These are phyloP conservation scores for Claviceps africana DNA, from an alignment of 2,329 filamentous ascomycete species.

Conservation along the genomic window DNA sequence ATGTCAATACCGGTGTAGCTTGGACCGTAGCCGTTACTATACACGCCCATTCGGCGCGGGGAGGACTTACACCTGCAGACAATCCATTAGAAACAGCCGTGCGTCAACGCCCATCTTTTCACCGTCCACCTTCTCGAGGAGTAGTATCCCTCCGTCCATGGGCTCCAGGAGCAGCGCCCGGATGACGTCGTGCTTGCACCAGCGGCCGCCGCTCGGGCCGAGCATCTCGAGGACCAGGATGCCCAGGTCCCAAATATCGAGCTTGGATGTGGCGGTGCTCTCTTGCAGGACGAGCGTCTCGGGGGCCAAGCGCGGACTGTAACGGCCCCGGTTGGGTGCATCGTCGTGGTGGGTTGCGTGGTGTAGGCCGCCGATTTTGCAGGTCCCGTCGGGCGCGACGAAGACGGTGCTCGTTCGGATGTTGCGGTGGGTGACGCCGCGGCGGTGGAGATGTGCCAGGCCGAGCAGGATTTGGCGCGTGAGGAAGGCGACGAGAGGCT, in stretches of 20 bases:
- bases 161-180: neutral
- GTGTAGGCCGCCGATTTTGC: neutral
- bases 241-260: neutral
- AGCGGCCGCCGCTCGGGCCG: neutral
- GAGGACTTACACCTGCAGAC: neutral
- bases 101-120: neutral
- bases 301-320: neutral
- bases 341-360: neutral
- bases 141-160: neutral
- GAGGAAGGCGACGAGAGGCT: neutral
- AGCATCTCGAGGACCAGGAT: neutral
- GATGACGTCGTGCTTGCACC: neutral
- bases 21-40: no score
- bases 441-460: neutral
- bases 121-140: neutral
- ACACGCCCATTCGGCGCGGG: no score
- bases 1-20: neutral
- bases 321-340: neutral
- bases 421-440: neutral
- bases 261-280: neutral
- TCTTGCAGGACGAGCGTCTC: neutral
- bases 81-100: neutral
- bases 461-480: neutral
- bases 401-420: neutral
- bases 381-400: neutral